A percentile compares a stretch with the other conserved stretches of the same genome.
These are phyloP conservation scores for Xylariaceae sp. DNA, from an alignment of 2,329 filamentous ascomycete species.

Conservation along the genomic window DNA sequence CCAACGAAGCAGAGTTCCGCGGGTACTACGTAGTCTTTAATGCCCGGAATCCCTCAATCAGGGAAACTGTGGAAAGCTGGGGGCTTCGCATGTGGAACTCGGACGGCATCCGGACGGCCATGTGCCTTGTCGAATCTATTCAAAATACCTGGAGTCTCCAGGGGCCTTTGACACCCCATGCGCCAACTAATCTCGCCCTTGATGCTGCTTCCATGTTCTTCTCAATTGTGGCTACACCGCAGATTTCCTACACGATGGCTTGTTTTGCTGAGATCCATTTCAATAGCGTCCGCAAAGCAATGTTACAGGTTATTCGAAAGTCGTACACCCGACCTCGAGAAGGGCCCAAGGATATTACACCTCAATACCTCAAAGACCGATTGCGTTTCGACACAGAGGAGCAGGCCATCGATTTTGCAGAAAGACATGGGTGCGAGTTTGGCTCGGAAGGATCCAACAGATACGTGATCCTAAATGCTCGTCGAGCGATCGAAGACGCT, in stretches of 20 bases:
- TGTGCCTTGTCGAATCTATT: conserved; percentile 58
- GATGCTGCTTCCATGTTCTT: conserved; percentile 56
- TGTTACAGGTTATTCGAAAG: conserved; percentile 53
- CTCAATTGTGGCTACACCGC: conserved; percentile 53
- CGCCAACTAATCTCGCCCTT: conserved; percentile 47
- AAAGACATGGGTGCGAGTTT: conserved; percentile 56
- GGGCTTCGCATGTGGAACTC: conserved; percentile 55
- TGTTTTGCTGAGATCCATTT: conserved; percentile 69
- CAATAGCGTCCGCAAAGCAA: conserved; percentile 56
- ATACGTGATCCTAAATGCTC: conserved; percentile 46
- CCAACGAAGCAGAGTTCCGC: conserved; percentile 65
- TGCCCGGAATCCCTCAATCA: conserved; percentile 55
- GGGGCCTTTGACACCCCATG: conserved; percentile 53
- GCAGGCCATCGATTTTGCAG: conserved; percentile 64
- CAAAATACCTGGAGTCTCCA: conserved; percentile 57
- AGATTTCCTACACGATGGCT: conserved; percentile 66
- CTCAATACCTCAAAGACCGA: conserved; percentile 52
- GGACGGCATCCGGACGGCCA: conserved; percentile 59
- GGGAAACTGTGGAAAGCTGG: conserved; percentile 56
- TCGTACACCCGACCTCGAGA: conserved; percentile 57
- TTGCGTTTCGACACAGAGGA: conserved; percentile 66
- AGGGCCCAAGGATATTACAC: conserved; percentile 59
- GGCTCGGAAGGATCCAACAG: conserved; percentile 37
- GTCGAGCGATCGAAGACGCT: conserved; percentile 44
- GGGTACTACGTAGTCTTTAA: conserved; percentile 65